phyloP scores from a whole-genome alignment of 2,329 filamentous ascomycete species.

The Scolecobasidium constrictum region DNA sequence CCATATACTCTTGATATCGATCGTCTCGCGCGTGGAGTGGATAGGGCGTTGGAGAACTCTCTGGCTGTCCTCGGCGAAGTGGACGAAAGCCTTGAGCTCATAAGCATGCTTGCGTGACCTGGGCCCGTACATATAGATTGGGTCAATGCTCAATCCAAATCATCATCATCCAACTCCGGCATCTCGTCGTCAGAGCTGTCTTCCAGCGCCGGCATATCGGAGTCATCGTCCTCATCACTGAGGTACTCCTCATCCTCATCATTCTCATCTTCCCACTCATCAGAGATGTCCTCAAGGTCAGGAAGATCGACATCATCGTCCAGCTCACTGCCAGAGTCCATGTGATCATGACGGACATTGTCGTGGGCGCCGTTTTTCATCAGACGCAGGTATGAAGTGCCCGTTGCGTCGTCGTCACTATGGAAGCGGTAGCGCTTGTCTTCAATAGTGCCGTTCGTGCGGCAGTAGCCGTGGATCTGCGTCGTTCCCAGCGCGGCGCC shows the following conservation, averaged over 20 bases:
- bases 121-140: too few relatives aligned
- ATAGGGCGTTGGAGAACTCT: too few relatives aligned
- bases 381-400: neutral
- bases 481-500: neutral
- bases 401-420: neutral
- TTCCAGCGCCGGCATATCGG: too few relatives aligned
- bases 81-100: too few relatives aligned
- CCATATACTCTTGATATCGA: too few relatives aligned
- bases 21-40: too few relatives aligned
- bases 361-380: neutral
- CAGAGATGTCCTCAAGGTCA: neutral
- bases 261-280: constrained; percentile 1
- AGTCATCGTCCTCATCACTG: neutral
- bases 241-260: neutral
- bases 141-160: too few relatives aligned
- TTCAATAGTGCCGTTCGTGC: neutral
- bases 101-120: too few relatives aligned
- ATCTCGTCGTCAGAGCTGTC: too few relatives aligned
- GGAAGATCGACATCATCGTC: neutral
- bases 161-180: too few relatives aligned
- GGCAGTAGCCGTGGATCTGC: neutral
- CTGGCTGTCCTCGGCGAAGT: too few relatives aligned
- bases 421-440: neutral
- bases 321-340: neutral
- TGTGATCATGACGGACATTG: neutral